Base-by-base conservation (phyloP, 805 yeast genomes). In the Saccharomycopsis sp. region DNA sequence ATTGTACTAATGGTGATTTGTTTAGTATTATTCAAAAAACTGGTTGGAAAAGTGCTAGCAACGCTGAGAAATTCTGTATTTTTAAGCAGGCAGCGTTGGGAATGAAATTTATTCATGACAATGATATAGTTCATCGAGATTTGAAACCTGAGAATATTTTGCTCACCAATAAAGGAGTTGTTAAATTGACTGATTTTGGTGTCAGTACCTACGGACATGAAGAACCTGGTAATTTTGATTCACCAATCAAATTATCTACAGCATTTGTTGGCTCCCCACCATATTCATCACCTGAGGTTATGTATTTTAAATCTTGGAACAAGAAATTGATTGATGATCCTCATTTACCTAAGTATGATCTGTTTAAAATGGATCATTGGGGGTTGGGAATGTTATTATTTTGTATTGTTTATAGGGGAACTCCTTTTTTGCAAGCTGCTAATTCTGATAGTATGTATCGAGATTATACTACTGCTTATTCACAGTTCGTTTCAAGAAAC, bases 151-250 rank as follows among this genome's bases (percentile, higher is more conserved):
- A 90, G 61, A 90, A 90, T 63, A 74, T 90, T 38, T 70, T 90
- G 39, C 88, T 86, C 58, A 63, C 84, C 38, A 66, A 68, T 6
- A 56, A 60, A 2, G 76, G 70, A 9, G 72, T 67, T 11, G 71
- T 90, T 26, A 96, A 89, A 9, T 68, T 90, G 50, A 96, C 97
- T 1, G 98, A 90, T 64, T 90, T 90, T 62, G 98, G 98, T 38
- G 93, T 90, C 49, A 96, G 97, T 27, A 86, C 74, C 42, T 74
- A 74, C 57, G 84, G 80, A 14, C 81, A 78, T 58, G 71, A 62
- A 41, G 66, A 59, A 17, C 74, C 74, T 1, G 71, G 74, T 1
- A 75, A 82, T 59, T 62, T 72, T 17, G 53, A 59, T 0, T 67
- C 76, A 20, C 71, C 53, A 4, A 40, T 64, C 6, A 64, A 59